Evolutionary conservation across 768 basidiomycete species (phyloP).

Genomic region (Sutorius australiensis): DNA sequence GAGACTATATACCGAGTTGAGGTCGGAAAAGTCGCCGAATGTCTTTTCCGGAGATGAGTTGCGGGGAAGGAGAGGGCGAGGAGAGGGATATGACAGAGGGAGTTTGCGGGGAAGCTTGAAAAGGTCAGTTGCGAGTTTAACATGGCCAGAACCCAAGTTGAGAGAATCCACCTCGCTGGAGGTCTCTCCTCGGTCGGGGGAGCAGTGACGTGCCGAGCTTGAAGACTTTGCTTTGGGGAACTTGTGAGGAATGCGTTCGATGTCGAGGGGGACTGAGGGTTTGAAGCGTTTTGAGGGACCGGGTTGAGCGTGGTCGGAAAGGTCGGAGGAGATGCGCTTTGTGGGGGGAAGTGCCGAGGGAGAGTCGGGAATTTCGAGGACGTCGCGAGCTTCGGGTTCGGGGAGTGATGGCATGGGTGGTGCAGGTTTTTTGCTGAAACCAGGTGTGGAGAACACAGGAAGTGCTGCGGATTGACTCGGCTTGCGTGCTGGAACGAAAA

Average conservation of each 20-base stretch:
- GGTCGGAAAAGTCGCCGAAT: constrained; percentile 13
- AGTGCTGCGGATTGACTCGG: constrained; percentile 14
- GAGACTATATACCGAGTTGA: constrained; percentile 8
- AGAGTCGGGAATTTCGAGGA: constrained; percentile 15
- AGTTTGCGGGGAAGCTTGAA: constrained; percentile 17
- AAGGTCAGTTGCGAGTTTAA: constrained; percentile 11
- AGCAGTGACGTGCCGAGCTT: constrained; percentile 7
- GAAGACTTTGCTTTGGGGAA: constrained; percentile 5
- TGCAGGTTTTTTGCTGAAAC: constrained; percentile 32
- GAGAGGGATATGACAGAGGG: background rate
- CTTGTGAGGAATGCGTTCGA: constrained; percentile 23
- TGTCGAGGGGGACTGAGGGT: constrained; percentile 14
- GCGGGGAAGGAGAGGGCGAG: background rate
- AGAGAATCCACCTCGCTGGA: constrained; percentile 25
- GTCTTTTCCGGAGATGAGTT: constrained; percentile 10
- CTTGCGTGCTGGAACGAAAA: constrained; percentile 22
- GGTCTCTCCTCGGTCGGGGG: constrained; percentile 13
- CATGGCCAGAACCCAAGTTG: constrained; percentile 9
- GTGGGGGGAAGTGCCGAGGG: constrained; percentile 14
- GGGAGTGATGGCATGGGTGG: constrained; percentile 10
- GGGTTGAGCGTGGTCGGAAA: constrained; percentile 4
- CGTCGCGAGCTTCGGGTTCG: background rate
- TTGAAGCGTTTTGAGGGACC: constrained; percentile 33
- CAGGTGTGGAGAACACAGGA: constrained; percentile 45
- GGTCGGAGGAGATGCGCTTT: constrained; percentile 33